Conservation (phyloP, 2,329 filamentous ascomycete species). For the Apiospora phragmitis region DNA sequence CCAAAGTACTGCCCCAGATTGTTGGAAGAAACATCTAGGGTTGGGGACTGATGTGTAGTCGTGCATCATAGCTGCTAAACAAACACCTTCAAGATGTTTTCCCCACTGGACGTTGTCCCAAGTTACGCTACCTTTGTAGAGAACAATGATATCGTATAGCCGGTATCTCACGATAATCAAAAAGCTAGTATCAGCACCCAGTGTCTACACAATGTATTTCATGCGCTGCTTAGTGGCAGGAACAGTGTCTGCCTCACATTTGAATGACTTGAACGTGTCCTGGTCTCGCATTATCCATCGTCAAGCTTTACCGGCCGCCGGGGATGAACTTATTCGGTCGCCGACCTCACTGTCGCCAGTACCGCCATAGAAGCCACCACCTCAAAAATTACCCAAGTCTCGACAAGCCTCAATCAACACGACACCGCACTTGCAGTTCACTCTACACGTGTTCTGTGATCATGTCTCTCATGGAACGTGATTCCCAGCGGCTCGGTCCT, state of each 20-base stretch:
- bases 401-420: neutral
- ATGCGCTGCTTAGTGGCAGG: neutral
- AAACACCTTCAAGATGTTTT: neutral
- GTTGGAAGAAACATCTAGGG: too few relatives aligned
- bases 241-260: neutral
- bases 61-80: neutral
- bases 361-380: neutral
- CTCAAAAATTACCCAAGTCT: neutral
- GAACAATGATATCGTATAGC: neutral
- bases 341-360: neutral
- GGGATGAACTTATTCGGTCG: neutral
- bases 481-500: too few relatives aligned
- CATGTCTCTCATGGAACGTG: neutral
- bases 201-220: neutral
- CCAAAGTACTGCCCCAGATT: too few relatives aligned
- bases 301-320: neutral
- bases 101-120: neutral
- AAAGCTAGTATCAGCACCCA: neutral
- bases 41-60: neutral
- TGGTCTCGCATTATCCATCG: neutral
- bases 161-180: neutral
- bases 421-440: neutral
- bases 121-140: neutral
- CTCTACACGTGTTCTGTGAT: neutral
- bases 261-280: neutral